Conservation (phyloP, 352 stramenopile species). For the Globisporangium canariense region DNA sequence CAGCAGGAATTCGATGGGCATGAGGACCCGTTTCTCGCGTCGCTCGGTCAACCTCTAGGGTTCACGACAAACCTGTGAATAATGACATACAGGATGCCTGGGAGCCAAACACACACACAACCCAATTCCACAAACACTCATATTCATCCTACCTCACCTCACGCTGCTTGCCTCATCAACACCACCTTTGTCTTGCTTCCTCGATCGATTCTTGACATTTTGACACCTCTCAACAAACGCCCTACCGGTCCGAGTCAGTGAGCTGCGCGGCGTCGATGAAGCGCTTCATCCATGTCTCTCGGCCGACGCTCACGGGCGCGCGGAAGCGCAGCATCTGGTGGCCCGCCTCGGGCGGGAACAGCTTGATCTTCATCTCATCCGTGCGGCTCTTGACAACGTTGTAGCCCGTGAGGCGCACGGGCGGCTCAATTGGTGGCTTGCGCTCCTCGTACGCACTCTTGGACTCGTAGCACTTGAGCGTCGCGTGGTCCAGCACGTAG, state of each 20-base stretch:
- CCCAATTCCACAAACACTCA: background rate
- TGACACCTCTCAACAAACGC: background rate
- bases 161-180: background rate
- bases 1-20: background rate
- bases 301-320: conserved; percentile 63
- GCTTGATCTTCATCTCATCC: conserved; percentile 80
- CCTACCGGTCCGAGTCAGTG: conserved; percentile 14
- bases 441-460: conserved; percentile 74
- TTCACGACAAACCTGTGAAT: conserved; percentile 5
- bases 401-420: conserved; percentile 62
- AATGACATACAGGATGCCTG: background rate
- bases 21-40: conserved; percentile 26
- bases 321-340: conserved; percentile 69
- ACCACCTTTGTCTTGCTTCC: background rate
- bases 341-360: conserved; percentile 61
- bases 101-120: background rate
- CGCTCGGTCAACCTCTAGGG: conserved; percentile 31
- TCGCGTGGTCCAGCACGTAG: conserved; percentile 66
- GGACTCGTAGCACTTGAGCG: conserved; percentile 68
- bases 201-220: background rate
- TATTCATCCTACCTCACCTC: background rate
- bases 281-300: conserved; percentile 76
- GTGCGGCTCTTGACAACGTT: conserved; percentile 66
- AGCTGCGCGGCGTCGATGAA: conserved; percentile 67
- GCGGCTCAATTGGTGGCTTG: conserved; percentile 38